Conservation (phyloP, 2,329 filamentous ascomycete genomes). For the Paracoccidioides lutzii region DNA sequence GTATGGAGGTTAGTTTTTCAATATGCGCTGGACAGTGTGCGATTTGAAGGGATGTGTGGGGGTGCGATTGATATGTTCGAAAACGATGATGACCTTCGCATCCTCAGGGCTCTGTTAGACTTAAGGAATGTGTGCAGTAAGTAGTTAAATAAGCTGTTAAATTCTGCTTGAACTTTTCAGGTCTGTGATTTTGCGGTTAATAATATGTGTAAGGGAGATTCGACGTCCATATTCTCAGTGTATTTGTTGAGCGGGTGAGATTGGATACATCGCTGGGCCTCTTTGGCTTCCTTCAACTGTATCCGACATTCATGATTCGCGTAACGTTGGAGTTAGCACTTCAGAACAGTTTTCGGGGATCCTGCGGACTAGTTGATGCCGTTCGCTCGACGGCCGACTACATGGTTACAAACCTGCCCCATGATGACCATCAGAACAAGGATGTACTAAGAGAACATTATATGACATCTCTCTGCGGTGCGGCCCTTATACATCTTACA, state of each 20-base stretch:
- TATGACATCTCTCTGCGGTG: not conserved
- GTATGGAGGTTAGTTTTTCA: not conserved
- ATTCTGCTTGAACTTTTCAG: too few relatives aligned
- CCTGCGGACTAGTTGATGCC: not conserved
- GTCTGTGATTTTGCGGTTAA: not conserved
- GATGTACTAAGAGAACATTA: not conserved
- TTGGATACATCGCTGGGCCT: not conserved
- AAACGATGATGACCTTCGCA: not conserved
- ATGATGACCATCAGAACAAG: not conserved
- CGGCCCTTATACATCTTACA: not conserved
- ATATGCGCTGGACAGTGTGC: not conserved
- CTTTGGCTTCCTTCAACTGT: not conserved
- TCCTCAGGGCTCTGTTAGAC: not conserved
- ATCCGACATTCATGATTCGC: not conserved
- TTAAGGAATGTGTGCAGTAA: not conserved
- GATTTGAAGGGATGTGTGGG: not conserved
- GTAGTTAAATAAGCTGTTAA: not conserved
- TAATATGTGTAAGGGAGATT: not conserved
- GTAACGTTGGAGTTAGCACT: not conserved
- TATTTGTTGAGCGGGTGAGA: not conserved
- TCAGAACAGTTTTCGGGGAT: not conserved
- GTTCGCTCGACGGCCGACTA: not conserved
- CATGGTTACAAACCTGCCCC: not conserved
- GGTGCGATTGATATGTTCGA: not conserved
- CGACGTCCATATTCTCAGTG: not conserved